phyloP scores from a whole-genome alignment of 2,329 filamentous ascomycete genomes.

The Colletotrichum plurivorum region DNA sequence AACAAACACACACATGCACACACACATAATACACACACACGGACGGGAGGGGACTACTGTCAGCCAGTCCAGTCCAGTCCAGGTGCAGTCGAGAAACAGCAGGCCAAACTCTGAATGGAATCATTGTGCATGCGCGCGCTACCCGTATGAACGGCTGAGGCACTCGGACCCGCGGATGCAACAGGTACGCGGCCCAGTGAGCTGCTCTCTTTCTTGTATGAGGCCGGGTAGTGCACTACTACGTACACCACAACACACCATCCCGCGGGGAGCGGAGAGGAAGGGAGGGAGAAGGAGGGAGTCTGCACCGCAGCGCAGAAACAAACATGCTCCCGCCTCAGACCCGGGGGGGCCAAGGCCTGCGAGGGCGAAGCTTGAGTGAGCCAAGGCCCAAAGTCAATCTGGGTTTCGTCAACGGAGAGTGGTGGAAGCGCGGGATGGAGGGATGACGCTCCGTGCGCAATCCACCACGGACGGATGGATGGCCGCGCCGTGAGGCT shows the following conservation, averaged over 20 bases:
- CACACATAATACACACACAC: slow-evolving; percentile 2
- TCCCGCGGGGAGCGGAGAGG: background rate
- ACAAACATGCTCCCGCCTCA: slow-evolving; percentile 27
- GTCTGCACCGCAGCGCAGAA: background rate
- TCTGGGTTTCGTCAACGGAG: slow-evolving; percentile 18
- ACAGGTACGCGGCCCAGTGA: background rate
- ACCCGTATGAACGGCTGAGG: slow-evolving; percentile 8
- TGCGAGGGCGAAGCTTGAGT: slow-evolving; percentile 36
- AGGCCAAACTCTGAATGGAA: slow-evolving; percentile 23
- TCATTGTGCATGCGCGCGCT: background rate
- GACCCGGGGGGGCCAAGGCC: slow-evolving; percentile 20
- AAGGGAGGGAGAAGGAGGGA: too few species aligned
- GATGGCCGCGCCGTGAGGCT: slow-evolving; percentile 17
- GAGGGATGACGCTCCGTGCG: slow-evolving; percentile 15
- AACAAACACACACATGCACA: background rate
- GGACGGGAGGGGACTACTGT: background rate
- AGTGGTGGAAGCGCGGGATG: slow-evolving; percentile 2
- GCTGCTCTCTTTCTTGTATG: slow-evolving; percentile 1
- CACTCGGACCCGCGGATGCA: slow-evolving; percentile 15
- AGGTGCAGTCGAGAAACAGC: slow-evolving; percentile 15
- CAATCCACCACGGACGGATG: background rate
- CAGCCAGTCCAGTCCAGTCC: background rate
- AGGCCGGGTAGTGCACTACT: background rate
- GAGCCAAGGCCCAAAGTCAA: slow-evolving; percentile 35
- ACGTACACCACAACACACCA: background rate